Conservation (phyloP, 192 early-diverging fungal genomes). For the Oehlia diaphana region DNA sequence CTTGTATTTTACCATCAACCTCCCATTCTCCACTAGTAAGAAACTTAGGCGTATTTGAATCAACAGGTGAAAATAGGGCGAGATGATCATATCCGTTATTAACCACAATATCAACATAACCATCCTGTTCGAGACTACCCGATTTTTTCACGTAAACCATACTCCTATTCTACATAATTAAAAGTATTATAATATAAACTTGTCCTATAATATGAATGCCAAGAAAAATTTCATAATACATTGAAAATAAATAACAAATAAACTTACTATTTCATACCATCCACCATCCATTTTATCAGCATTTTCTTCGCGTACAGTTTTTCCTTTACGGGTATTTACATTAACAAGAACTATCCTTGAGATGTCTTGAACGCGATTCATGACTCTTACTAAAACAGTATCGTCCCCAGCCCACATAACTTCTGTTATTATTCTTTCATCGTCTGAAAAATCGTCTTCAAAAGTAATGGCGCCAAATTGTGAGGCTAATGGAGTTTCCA, state of each 20-base stretch:
- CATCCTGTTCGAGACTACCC: slow-evolving; percentile 34
- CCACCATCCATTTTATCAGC: slow-evolving; percentile 62
- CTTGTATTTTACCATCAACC: slow-evolving; percentile 49
- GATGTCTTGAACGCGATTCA: slow-evolving; percentile 90
- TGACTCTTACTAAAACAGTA: slow-evolving; percentile 69
- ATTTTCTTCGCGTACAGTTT: slow-evolving; percentile 60
- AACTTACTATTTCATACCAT: slow-evolving; percentile 65
- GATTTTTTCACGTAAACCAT: slow-evolving; percentile 40
- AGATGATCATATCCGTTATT: slow-evolving; percentile 69
- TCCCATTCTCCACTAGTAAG: slow-evolving; percentile 75
- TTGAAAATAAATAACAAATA: neutral
- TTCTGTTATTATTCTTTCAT: slow-evolving; percentile 81
- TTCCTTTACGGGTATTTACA: slow-evolving; percentile 39
- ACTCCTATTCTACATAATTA: slow-evolving; percentile 33
- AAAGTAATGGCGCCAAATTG: slow-evolving; percentile 33
- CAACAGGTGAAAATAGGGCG: slow-evolving; percentile 59
- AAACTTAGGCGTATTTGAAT: slow-evolving; percentile 45
- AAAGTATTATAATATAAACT: neutral
- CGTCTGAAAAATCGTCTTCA: slow-evolving; percentile 51
- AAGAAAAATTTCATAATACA: neutral
- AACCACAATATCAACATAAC: slow-evolving; percentile 68
- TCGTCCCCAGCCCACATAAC: slow-evolving; percentile 73
- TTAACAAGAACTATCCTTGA: slow-evolving; percentile 64
- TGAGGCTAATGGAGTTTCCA: slow-evolving; percentile 27
- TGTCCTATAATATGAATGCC: neutral